Percentiles rank a stretch among this genome's conserved stretches.
Conservation (phyloP, 78 protist genomes). For the Dictyostelium discoideum region dicty_2.7 NC_007088.5:3427001-3427500, state of each 20-base stretch:
- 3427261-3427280: slow-evolving; percentile 55
- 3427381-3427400: not conserved
- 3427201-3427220: slow-evolving; percentile 45
- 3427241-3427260: slow-evolving; percentile 46
- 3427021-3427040: not conserved
- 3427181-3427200: not conserved
- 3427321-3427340: slow-evolving; percentile 64
- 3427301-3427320: slow-evolving; percentile 19
- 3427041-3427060: not conserved
- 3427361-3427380: slow-evolving; percentile 18
- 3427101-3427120: not conserved
- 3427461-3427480: slow-evolving; percentile 5
- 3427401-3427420: slow-evolving; percentile 32
- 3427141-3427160: no score
- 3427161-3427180: not conserved
- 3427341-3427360: slow-evolving; percentile 37
- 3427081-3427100: not conserved
- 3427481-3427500: slow-evolving; percentile 29
- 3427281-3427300: not conserved
- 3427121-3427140: not conserved
- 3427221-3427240: slow-evolving; percentile 31
- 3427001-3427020: not conserved
- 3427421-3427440: slow-evolving; percentile 5
- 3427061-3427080: not conserved
- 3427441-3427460: slow-evolving; percentile 26